These are phyloP conservation scores for Colletotrichum lupini DNA, from an alignment of 2,329 filamentous ascomycete genomes.

Conservation along the genomic window DNA sequence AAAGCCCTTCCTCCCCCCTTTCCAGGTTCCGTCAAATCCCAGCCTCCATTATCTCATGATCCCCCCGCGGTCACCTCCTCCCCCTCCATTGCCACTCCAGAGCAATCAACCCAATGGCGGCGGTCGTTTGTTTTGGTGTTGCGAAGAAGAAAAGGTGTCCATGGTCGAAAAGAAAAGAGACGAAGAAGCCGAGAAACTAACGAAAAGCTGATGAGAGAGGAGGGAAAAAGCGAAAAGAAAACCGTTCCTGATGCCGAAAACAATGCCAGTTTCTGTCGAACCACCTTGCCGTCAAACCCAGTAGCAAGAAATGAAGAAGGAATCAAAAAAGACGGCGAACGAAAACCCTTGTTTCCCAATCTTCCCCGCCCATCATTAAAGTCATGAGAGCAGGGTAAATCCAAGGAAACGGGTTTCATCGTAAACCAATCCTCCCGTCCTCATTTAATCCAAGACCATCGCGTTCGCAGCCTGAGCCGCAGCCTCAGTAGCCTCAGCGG, in stretches of 20 bases:
- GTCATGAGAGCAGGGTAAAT: neutral
- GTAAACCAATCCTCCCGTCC: neutral
- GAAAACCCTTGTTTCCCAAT: neutral
- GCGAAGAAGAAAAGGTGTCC: neutral
- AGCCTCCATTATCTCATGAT: too few relatives aligned
- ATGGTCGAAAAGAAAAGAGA: neutral
- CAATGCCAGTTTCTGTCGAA: neutral
- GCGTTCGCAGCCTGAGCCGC: too few relatives aligned
- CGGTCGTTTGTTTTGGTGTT: neutral
- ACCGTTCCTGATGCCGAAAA: neutral
- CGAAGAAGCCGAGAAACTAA: neutral
- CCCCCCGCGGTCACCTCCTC: too few relatives aligned
- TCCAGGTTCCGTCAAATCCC: neutral
- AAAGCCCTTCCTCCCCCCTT: neutral
- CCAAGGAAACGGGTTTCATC: neutral
- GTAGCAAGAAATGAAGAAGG: neutral
- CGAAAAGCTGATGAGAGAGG: neutral
- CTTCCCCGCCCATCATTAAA: neutral
- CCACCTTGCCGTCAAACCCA: neutral
- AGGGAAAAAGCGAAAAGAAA: neutral
- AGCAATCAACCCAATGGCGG: neutral
- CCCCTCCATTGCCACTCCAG: neutral
- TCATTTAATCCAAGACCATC: neutral
- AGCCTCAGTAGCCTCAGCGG: too few relatives aligned
- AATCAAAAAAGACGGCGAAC: neutral